These are phyloP conservation scores for Rhodotorula sp. DNA, from an alignment of 1,284 basidiomycete genomes.

Conservation along the genomic window DNA sequence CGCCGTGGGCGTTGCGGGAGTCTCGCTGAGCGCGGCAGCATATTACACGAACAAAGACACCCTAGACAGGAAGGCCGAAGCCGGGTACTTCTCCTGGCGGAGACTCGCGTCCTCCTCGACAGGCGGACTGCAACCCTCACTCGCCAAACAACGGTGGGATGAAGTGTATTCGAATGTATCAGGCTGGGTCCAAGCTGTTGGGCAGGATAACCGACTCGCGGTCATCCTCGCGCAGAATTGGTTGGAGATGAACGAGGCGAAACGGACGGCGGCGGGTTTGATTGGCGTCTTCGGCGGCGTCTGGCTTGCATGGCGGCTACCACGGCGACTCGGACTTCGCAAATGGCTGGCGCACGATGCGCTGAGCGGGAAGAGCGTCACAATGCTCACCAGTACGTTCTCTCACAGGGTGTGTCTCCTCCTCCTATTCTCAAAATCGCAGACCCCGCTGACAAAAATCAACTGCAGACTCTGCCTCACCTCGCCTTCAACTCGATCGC, in stretches of 20 bases:
- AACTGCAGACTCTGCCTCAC: conserved; percentile 22
- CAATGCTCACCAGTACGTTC: conserved; percentile 34
- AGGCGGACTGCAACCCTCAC: conserved; percentile 9
- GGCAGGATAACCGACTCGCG: conserved; percentile 8
- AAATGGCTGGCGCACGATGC: conserved; percentile 29
- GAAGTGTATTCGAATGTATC: conserved; percentile 6
- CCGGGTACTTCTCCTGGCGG: background rate
- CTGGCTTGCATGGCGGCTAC: conserved; percentile 26
- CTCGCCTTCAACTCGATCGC: conserved; percentile 41
- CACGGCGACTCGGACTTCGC: background rate
- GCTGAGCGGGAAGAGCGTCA: conserved; percentile 18
- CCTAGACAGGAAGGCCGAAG: background rate
- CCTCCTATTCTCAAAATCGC: background rate
- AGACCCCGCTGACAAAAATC: background rate
- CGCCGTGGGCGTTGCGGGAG: background rate
- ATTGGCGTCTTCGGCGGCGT: conserved; percentile 23
- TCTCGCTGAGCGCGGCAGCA: conserved; percentile 14
- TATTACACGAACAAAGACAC: conserved; percentile 26
- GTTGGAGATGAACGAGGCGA: conserved; percentile 28
- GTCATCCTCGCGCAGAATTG: conserved; percentile 35
- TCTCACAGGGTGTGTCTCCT: conserved; percentile 27
- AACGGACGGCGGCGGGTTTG: conserved; percentile 28
- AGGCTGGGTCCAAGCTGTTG: background rate
- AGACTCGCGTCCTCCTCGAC: background rate
- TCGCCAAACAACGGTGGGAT: conserved; percentile 17